phyloP scores from a whole-genome alignment of 2,329 filamentous ascomycete species.

The Ceratocystis ficicola region DNA sequence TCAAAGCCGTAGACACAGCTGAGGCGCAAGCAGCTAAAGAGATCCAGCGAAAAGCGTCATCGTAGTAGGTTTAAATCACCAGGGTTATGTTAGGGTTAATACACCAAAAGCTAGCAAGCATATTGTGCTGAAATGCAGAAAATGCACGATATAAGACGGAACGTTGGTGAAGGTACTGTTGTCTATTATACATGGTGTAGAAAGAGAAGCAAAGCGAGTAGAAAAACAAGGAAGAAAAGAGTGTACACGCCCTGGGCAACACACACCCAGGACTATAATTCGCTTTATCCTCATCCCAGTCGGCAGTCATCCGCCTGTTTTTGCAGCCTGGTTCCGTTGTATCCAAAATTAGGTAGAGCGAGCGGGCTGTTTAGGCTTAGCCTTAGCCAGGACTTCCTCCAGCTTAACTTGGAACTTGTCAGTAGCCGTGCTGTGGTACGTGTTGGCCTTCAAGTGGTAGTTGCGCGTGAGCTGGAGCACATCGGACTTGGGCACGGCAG shows the following conservation, averaged over 20 bases:
- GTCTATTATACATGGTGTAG: slow-evolving; percentile 16
- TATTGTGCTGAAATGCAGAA: neutral
- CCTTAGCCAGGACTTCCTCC: slow-evolving; percentile 16
- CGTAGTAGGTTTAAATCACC: neutral
- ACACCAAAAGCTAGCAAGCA: too few relatives aligned
- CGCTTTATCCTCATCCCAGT: neutral
- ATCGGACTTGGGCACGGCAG: slow-evolving; percentile 29
- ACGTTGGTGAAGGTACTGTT: neutral
- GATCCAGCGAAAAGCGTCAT: slow-evolving; percentile 26
- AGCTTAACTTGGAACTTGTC: slow-evolving; percentile 33
- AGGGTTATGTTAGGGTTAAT: neutral
- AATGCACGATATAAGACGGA: too few relatives aligned
- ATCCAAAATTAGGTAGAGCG: neutral
- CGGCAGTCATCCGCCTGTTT: slow-evolving; percentile 4
- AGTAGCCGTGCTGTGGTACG: slow-evolving; percentile 30
- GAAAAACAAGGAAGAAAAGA: neutral
- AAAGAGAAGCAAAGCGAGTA: neutral
- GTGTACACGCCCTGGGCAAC: slow-evolving; percentile 18
- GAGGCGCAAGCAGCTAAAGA: slow-evolving; percentile 40
- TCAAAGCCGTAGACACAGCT: slow-evolving; percentile 38
- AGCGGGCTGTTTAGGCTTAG: slow-evolving; percentile 8
- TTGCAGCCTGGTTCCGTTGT: neutral
- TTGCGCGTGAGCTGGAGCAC: slow-evolving; percentile 29
- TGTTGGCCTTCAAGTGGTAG: slow-evolving; percentile 32
- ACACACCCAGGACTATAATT: neutral